phyloP scores from a whole-genome alignment of 2,329 filamentous ascomycete genomes.

The Apiospora arundinis region DNA sequence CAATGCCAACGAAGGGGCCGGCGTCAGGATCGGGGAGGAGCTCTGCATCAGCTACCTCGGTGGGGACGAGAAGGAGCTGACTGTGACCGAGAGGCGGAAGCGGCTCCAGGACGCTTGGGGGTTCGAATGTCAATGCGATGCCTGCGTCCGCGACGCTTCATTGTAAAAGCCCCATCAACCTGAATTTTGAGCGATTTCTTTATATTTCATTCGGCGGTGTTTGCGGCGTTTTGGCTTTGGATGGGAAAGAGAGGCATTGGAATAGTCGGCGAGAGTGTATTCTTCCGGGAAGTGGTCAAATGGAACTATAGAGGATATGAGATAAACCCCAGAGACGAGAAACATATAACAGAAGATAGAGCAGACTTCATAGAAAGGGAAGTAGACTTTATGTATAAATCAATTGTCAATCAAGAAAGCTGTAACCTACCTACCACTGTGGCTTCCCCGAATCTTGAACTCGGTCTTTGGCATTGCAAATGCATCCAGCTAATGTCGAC shows the following conservation, averaged over 20 bases:
- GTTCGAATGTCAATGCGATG: constrained; percentile 16
- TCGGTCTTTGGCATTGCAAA: no score
- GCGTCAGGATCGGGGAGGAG: neutral
- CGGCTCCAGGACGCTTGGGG: constrained; percentile 14
- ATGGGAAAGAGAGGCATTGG: neutral
- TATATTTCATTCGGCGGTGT: neutral
- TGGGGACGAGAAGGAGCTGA: constrained; percentile 15
- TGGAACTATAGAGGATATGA: neutral
- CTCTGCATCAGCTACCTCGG: constrained; percentile 23
- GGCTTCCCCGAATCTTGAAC: no score
- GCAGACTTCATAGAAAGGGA: neutral
- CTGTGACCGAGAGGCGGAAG: constrained; percentile 6
- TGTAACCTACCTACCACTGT: neutral
- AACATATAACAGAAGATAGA: neutral
- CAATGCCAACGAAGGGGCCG: neutral
- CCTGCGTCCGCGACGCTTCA: neutral
- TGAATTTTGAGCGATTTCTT: neutral
- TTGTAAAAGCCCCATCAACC: no score
- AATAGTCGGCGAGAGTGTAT: neutral
- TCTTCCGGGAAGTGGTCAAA: neutral
- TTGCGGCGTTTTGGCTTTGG: neutral
- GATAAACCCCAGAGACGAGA: neutral
- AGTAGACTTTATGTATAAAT: neutral
- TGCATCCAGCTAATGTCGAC: no score
- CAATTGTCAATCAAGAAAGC: neutral